Evolutionary conservation across 805 yeast species (phyloP), one percentile per base, ranked within the genome.

Genomic region (Zygotorulaspora sp.): DNA sequence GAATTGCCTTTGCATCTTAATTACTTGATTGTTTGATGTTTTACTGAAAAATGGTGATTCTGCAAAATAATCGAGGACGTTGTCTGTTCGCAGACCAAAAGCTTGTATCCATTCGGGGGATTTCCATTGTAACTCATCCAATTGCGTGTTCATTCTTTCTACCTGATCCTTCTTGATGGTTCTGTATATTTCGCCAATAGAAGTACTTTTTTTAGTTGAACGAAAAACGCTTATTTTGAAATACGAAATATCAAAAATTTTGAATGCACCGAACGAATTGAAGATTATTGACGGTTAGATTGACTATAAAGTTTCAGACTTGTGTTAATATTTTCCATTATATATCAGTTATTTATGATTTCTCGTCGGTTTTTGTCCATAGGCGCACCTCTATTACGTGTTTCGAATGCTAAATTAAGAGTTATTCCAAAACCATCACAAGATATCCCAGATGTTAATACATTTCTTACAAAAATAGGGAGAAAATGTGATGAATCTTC

Each of bases 71-170:
- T 92, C 97, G 14, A 92, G 71, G 1, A 92, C 96, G 56, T 89
- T 92, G 36, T 80, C 95, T 0, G 95, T 83, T 30, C 88, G 72
- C 16, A 92, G 73, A 0, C 96, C 97, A 58, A 79, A 80, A 36
- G 80, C 75, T 57, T 88, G 95, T 47, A 92, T 87, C 94, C 96
- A 92, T 61, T 92, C 98, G 1, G 98, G 97, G 3, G 92, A 82
- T 48, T 89, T 77, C 98, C 98, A 92, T 60, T 89, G 97, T 28
- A 92, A 72, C 53, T 90, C 97, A 56, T 89, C 97, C 18, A 89
- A 67, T 6, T 58, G 58, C 3, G 60, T 47, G 22, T 48, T 47
- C 56, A 52, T 53, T n/a, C n/a, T n/a, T n/a, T n/a, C n/a, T n/a
- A n/a, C n/a, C n/a, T n/a, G n/a, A n/a, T n/a, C n/a, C n/a, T n/a